A percentile compares a stretch with the other conserved stretches of the same genome.
Conservation (phyloP, 257 asterid genomes). For the Paraleonurus japonicus region DNA sequence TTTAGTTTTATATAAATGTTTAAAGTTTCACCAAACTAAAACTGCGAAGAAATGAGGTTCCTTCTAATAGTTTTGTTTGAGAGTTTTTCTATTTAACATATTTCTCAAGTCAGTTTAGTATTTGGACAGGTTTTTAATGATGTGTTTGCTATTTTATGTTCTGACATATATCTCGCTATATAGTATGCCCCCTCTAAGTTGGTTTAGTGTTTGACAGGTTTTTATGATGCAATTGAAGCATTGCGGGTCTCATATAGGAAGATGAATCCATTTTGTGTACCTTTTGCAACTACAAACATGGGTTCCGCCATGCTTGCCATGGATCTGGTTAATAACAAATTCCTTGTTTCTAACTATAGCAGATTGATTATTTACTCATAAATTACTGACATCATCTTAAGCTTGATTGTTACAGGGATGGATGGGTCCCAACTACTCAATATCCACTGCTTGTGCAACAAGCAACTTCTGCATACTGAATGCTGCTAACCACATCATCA, state of each 20-base stretch:
- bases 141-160: not conserved
- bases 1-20: conserved; percentile 8
- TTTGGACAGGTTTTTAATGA: conserved; percentile 75
- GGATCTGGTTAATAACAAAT: conserved; percentile 74
- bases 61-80: conserved; percentile 6
- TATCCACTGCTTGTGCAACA: conserved; percentile 97
- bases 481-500: conserved; percentile 94
- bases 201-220: conserved; percentile 54
- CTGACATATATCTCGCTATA: conserved; percentile 8
- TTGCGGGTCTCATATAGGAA: conserved; percentile 77
- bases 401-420: conserved; percentile 64
- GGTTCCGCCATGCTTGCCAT: conserved; percentile 98
- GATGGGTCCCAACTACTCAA: conserved; percentile 99
- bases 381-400: conserved; percentile 20
- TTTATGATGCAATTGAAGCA: conserved; percentile 93
- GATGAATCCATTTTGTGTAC: conserved; percentile 98
- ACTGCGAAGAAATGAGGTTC: not conserved
- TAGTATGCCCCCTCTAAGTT: not conserved
- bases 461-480: conserved; percentile 91
- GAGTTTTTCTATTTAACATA: conserved; percentile 5
- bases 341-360: not conserved
- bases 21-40: not conserved
- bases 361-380: conserved; percentile 10
- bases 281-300: conserved; percentile 97
- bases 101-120: conserved; percentile 1